phyloP scores from a whole-genome alignment of 768 basidiomycete genomes.

The Termitomyces sp. region DNA sequence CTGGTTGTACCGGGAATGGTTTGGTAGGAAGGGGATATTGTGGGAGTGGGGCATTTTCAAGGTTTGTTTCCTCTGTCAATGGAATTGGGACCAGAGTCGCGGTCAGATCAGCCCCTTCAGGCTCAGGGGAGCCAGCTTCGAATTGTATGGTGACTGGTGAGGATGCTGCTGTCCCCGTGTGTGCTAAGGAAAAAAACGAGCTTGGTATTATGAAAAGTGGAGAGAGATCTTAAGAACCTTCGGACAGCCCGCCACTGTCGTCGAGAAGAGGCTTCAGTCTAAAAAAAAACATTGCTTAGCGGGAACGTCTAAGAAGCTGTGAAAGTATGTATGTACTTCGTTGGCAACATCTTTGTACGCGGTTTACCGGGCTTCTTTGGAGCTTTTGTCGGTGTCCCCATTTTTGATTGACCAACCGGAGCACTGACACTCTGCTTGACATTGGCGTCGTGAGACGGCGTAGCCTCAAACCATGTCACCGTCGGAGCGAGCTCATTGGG shows the following conservation, averaged over 20 bases:
- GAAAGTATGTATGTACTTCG: constrained; percentile 26
- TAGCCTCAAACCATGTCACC: constrained; percentile 37
- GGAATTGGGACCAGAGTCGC: constrained; percentile 26
- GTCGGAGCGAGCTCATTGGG: constrained; percentile 33
- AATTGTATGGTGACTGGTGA: constrained; percentile 56
- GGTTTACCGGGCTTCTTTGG: constrained; percentile 36
- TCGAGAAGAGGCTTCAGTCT: constrained; percentile 35
- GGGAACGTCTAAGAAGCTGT: not conserved
- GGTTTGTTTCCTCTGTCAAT: constrained; percentile 39
- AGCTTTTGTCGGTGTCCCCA: constrained; percentile 45
- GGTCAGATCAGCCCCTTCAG: constrained; percentile 27
- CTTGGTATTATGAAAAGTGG: not conserved
- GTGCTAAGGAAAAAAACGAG: constrained; percentile 30
- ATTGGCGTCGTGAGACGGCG: constrained; percentile 27
- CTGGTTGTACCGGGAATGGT: constrained; percentile 77
- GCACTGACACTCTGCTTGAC: constrained; percentile 12
- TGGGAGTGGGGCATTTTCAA: constrained; percentile 61
- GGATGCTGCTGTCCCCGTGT: constrained; percentile 68
- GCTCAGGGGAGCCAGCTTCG: constrained; percentile 45
- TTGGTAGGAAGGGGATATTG: constrained; percentile 78
- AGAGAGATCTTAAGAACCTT: constrained; percentile 36
- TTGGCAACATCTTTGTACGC: constrained; percentile 28
- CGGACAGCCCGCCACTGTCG: constrained; percentile 52
- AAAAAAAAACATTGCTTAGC: constrained; percentile 6
- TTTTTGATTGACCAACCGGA: constrained; percentile 26